phyloP scores from a whole-genome alignment of 352 stramenopile genomes.

The Phytophthora niederhauseri region DNA sequence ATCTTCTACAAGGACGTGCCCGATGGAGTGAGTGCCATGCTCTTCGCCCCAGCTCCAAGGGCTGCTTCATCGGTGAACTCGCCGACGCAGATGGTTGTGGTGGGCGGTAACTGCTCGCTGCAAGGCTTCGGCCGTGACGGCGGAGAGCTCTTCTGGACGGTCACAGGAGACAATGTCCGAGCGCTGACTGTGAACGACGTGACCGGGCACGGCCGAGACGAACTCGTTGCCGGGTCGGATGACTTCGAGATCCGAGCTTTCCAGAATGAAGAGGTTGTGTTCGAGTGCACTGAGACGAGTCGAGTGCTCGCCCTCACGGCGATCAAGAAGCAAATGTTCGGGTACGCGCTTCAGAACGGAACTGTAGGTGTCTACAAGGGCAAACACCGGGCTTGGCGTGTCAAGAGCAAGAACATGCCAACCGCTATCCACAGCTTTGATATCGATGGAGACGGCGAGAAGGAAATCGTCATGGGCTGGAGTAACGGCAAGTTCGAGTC shows the following conservation, averaged over 20 bases:
- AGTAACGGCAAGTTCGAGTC: conserved; percentile 91
- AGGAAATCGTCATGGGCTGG: conserved; percentile 92
- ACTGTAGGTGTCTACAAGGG: conserved; percentile 94
- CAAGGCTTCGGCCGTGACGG: conserved; percentile 87
- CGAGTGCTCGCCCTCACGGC: conserved; percentile 71
- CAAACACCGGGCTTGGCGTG: conserved; percentile 87
- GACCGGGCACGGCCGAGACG: conserved; percentile 63
- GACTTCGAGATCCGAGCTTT: conserved; percentile 93
- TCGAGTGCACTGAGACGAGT: conserved; percentile 90
- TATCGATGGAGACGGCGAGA: conserved; percentile 90
- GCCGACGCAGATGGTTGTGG: conserved; percentile 80
- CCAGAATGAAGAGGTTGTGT: conserved; percentile 88
- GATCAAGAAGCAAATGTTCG: conserved; percentile 79
- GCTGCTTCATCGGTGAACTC: conserved; percentile 25
- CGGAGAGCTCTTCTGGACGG: conserved; percentile 91
- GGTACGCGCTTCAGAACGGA: conserved; percentile 91
- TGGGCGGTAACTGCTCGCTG: conserved; percentile 93
- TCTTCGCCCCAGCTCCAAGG: conserved; percentile 62
- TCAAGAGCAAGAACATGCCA: conserved; percentile 92
- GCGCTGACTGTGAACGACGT: conserved; percentile 80
- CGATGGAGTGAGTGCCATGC: conserved; percentile 86
- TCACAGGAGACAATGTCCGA: conserved; percentile 92
- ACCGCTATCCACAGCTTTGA: conserved; percentile 89
- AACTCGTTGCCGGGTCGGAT: conserved; percentile 91
- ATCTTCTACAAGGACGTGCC: conserved; percentile 93